These are phyloP conservation scores for Penicillium samsonianum DNA, from an alignment of 495 filamentous ascomycete genomes.

Conservation along the genomic window DNA sequence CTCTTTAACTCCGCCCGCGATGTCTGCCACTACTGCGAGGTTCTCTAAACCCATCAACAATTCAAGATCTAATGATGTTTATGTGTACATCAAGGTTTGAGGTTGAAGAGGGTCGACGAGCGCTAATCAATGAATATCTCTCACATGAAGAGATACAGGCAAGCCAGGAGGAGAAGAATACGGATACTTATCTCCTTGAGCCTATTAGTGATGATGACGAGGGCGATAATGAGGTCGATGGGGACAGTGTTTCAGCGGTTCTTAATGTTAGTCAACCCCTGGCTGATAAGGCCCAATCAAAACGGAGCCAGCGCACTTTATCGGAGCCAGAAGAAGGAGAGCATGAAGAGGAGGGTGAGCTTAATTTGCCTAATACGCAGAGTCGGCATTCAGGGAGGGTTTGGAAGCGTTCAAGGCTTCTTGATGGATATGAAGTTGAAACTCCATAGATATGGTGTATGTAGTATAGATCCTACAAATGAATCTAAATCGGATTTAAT, in stretches of 20 bases:
- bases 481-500: too few relatives aligned
- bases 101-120: conserved; percentile 5
- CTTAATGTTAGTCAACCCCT: not conserved
- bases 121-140: conserved; percentile 8
- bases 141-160: conserved; percentile 7
- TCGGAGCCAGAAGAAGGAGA: conserved; percentile 2
- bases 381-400: too few relatives aligned
- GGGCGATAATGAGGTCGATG: not conserved
- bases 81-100: conserved; percentile 15
- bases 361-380: not conserved
- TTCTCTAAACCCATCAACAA: conserved; percentile 6
- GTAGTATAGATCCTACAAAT: too few relatives aligned
- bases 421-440: too few relatives aligned
- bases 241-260: not conserved
- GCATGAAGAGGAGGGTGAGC: not conserved
- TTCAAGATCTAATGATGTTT: conserved; percentile 14
- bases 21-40: conserved; percentile 1
- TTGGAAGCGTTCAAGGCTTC: too few relatives aligned
- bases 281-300: not conserved
- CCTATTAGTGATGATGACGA: conserved; percentile 11
- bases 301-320: not conserved
- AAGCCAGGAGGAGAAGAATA: not conserved
- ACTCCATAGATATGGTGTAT: too few relatives aligned
- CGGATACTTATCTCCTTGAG: conserved; percentile 3
- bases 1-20: not conserved